Evolutionary conservation across 805 yeast genomes (phyloP), one percentile per base, ranked within the genome.

Genomic region (Saturnispora sekii): DNA sequence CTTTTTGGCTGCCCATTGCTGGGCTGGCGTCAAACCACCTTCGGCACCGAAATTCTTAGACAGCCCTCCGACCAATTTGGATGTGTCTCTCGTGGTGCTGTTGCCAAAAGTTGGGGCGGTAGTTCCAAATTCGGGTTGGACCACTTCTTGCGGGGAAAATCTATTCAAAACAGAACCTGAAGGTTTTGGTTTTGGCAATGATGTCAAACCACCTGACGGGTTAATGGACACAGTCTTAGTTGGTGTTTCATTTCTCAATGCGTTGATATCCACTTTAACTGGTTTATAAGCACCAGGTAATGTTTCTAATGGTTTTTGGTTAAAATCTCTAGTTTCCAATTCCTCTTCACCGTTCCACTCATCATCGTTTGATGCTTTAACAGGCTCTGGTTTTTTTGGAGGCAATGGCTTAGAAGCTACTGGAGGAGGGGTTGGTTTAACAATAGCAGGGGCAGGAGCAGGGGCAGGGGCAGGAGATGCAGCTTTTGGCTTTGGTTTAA

Each of bases 21-120:
- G 96, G 28, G 96, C 96, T 18, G 97, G 96, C 7, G 95, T 84
- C 63, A 86, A 84, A 49, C 95, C 96, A 49, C 72, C 75, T 49
- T 74, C 74, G 44, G 81, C 66, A 50, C 76, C 93, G 60, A 75
- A 81, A 59, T 77, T 71, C 57, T 74, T 68, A 28, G 76, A 70
- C 41, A 78, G 65, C 34, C 86, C 90, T 44, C 79, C 77, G 38
- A 73, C 72, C 4, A 72, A 63, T 48, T 73, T 70, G 26, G 70
- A 70, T 17, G 66, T 64, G 43, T 65, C 72, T 38, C 60, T 58
- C 35, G 58, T 55, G 28, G 66, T 65, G n/a, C 48, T 35, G 7
- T 53, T 48, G 29, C 52, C 61, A 43, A 54, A 61, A 10, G 53
- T 41, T 10, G 64, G 68, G 28, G 62, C 55, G 35, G 59, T 57